phyloP scores from a whole-genome alignment of 1,284 basidiomycete genomes.

The Cryptococcus hybrid region DNA sequence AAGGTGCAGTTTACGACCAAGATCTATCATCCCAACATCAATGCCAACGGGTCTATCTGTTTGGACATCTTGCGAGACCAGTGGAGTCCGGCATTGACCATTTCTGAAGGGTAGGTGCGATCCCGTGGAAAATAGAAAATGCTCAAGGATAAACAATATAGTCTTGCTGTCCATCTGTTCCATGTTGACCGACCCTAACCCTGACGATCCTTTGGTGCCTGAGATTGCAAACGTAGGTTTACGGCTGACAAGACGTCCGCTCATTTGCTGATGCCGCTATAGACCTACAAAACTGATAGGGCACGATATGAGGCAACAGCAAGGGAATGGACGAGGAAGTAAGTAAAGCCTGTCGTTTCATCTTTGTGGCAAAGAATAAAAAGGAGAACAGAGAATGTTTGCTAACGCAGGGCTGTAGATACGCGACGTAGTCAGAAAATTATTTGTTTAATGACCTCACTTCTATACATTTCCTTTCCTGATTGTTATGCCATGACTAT shows the following conservation, averaged over 20 bases:
- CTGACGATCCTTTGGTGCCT: slow-evolving; percentile 76
- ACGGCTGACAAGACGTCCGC: background rate
- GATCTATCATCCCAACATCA: slow-evolving; percentile 61
- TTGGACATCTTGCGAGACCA: slow-evolving; percentile 96
- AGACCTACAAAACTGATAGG: slow-evolving; percentile 94
- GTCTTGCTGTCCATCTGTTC: slow-evolving; percentile 93
- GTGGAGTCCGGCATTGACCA: slow-evolving; percentile 97
- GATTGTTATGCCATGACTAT: slow-evolving; percentile 13
- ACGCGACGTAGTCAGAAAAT: slow-evolving; percentile 12
- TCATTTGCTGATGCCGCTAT: slow-evolving; percentile 25
- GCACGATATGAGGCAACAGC: slow-evolving; percentile 91
- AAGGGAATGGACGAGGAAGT: slow-evolving; percentile 98
- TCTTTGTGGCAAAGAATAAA: no score
- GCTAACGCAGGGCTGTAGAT: slow-evolving; percentile 7
- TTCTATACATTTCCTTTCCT: slow-evolving; percentile 8
- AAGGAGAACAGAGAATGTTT: background rate
- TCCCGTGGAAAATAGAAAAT: no score
- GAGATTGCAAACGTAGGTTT: slow-evolving; percentile 56
- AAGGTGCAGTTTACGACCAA: slow-evolving; percentile 99
- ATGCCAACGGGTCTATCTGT: slow-evolving; percentile 88
- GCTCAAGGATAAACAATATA: slow-evolving; percentile 37
- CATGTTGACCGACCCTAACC: slow-evolving; percentile 96
- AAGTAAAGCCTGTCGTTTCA: slow-evolving; percentile 12
- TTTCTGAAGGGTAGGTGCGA: slow-evolving; percentile 82
- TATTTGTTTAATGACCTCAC: slow-evolving; percentile 9